Base-by-base conservation (phyloP, 768 basidiomycete genomes). In the Hebeloma cylindrosporum region DNA sequence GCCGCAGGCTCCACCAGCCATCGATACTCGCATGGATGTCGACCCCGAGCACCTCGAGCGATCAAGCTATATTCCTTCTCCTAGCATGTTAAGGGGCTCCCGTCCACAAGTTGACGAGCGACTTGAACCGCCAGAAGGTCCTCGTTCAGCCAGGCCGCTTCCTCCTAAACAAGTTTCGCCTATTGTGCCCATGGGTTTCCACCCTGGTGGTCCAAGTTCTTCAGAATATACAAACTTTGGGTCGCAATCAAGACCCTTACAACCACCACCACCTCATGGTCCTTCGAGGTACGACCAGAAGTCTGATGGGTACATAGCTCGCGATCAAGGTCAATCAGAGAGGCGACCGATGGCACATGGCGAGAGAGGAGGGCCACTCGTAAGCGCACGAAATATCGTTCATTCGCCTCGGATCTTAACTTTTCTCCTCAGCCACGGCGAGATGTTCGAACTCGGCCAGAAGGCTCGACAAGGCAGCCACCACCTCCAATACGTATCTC, bases 1-100 rank as follows among this genome's bases (percentile, higher is more conserved):
- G 2, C 52, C 47, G 20, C 40, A 39, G 5, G 49, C 46, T 11
- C 48, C 55, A 18, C 53, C 52, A 25, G 48, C 56, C 11, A 35
- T 53, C 40, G 60, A 62, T 27, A 43, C 47, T 23, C 45, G 45
- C n/a, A 64, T 64, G 60, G 62, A 62, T 38, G 43, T 61, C 21
- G 64, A 63, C 45, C 40, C 50, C 45, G 42, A 53, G 64, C 57
- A 5, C 65, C 67, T 16, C 47, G 68, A 40, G 64, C 65, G 6
- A 65, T n/a, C 42, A 6, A 43, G 37, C 30, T 23, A 50, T 17
- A n/a, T 27, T 29, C 14, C 16, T 2, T 13, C 32, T 31, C 11
- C 43, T 34, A 22, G 8, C 38, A 2, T 28, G 27, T 32, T 17
- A 37, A 28, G 31, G 38, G 2, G n/a, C n/a, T n/a, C n/a, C n/a